phyloP scores from a whole-genome alignment of 345 rosid genomes.

The Nasturtium officinale region DNA sequence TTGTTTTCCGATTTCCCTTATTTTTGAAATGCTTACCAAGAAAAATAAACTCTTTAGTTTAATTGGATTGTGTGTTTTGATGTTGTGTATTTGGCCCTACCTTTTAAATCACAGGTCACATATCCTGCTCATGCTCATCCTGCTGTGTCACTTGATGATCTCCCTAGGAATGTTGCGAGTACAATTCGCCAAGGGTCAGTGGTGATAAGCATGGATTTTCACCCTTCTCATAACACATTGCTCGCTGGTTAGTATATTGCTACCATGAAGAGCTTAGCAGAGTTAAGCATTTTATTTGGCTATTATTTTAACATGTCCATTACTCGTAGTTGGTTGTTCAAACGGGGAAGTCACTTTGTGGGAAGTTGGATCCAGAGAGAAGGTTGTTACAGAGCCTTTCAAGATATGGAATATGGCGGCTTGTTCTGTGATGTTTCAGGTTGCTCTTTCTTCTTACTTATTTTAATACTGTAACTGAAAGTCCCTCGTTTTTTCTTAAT shows the following conservation, averaged over 20 bases:
- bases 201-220: conserved; percentile 95
- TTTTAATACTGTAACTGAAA: background rate
- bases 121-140: conserved; percentile 67
- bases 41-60: background rate
- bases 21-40: background rate
- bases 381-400: conserved; percentile 77
- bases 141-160: conserved; percentile 74
- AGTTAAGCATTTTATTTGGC: conserved; percentile 12
- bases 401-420: conserved; percentile 68
- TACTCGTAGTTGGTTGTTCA: conserved; percentile 69
- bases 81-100: conserved; percentile 6
- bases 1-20: background rate
- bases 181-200: conserved; percentile 75
- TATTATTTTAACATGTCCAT: conserved; percentile 16
- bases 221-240: conserved; percentile 69
- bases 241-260: conserved; percentile 73
- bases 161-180: conserved; percentile 83
- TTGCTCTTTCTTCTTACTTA: conserved; percentile 23
- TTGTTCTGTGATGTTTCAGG: conserved; percentile 71
- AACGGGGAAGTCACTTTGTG: conserved; percentile 84
- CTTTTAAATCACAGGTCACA: conserved; percentile 51
- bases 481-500: background rate
- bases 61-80: conserved; percentile 19
- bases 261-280: conserved; percentile 12
- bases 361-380: conserved; percentile 75